A percentile compares a stretch with the other conserved stretches of the same genome.
Conservation (phyloP, 1,139 yeast genomes). For the Saccharomyces uvarum region DNA sequence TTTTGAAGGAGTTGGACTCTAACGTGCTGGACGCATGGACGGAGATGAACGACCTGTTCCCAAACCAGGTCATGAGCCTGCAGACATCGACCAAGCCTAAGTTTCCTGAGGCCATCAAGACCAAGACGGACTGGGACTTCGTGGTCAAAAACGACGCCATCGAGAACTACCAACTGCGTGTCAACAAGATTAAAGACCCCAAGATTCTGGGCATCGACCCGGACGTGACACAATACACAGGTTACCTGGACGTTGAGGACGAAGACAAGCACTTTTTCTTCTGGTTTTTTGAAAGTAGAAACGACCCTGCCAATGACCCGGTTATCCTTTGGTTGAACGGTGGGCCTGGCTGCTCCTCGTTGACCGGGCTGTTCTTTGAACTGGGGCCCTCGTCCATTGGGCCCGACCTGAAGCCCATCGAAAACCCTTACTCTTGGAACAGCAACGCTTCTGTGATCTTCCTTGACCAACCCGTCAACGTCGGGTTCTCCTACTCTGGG, state of each 20-base stretch:
- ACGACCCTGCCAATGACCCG: conserved; percentile 81
- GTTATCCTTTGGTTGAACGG: conserved; percentile 83
- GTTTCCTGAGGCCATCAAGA: conserved; percentile 1
- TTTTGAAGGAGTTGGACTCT: background rate
- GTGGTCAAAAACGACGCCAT: conserved; percentile 40
- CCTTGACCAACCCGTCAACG: conserved; percentile 92
- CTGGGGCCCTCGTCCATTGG: conserved; percentile 76
- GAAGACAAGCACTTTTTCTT: conserved; percentile 78
- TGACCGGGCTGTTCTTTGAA: conserved; percentile 87
- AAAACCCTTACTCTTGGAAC: conserved; percentile 82
- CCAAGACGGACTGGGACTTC: conserved; percentile 44
- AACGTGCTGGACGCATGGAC: background rate
- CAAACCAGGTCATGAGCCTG: background rate
- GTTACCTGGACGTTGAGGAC: conserved; percentile 77
- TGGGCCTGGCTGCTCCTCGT: conserved; percentile 86
- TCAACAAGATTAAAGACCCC: conserved; percentile 45
- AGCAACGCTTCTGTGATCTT: conserved; percentile 82
- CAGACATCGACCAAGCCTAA: background rate
- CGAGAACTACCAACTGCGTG: conserved; percentile 54
- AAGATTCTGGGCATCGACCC: conserved; percentile 63
- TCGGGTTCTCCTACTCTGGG: conserved; percentile 79
- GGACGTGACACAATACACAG: conserved; percentile 70
- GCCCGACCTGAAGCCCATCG: conserved; percentile 56
- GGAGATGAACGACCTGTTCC: background rate
- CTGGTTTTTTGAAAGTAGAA: conserved; percentile 87